Percentiles rank a stretch among this genome's conserved stretches.
These are phyloP conservation scores for Arctium lappa DNA, from an alignment of 129 eudicot species.

Conservation along the genomic window DNA sequence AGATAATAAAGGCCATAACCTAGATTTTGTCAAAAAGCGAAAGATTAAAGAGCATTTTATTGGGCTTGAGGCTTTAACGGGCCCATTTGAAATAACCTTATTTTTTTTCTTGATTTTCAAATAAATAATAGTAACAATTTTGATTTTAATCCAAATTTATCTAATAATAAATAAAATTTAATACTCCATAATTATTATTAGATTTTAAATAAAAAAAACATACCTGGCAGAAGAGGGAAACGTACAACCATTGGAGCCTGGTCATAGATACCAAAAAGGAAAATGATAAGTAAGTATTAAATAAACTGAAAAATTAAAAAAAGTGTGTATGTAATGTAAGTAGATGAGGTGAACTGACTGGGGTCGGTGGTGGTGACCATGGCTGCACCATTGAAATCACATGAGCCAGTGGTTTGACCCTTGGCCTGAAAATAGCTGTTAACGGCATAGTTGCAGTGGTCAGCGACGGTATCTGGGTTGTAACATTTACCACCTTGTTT, in stretches of 20 bases:
- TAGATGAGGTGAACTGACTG: constrained; percentile 41
- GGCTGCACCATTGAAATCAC: constrained; percentile 72
- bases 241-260: constrained; percentile 32
- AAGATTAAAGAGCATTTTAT: constrained; percentile 27
- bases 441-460: constrained; percentile 81
- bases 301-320: too few relatives aligned
- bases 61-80: not conserved
- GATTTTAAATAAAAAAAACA: not conserved
- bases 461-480: constrained; percentile 67
- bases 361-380: constrained; percentile 51
- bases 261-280: not conserved
- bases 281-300: not conserved
- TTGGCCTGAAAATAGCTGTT: constrained; percentile 73
- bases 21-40: constrained; percentile 29
- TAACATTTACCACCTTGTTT: constrained; percentile 62
- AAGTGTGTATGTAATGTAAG: not conserved
- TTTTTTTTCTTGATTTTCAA: not conserved
- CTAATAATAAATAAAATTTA: not conserved
- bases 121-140: not conserved
- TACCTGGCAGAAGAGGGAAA: constrained; percentile 36
- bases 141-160: too few relatives aligned
- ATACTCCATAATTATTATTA: not conserved
- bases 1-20: constrained; percentile 15
- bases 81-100: not conserved
- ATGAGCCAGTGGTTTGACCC: constrained; percentile 51